A percentile compares a stretch with the other conserved stretches of the same genome.
Conservation (phyloP, 2,329 filamentous ascomycete genomes). For the Colletotrichum sp. region DNA sequence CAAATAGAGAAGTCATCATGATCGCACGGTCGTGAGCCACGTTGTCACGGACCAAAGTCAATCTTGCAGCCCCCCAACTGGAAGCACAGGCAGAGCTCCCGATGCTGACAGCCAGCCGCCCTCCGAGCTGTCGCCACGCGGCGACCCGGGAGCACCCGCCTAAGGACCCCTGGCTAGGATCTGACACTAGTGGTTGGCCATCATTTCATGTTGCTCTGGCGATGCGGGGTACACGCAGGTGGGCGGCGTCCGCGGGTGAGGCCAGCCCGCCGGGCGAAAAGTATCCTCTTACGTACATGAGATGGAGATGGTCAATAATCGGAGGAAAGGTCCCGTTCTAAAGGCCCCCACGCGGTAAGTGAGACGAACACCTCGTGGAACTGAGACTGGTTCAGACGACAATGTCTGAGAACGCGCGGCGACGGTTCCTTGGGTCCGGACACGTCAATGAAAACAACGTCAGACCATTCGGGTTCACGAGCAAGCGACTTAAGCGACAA, state of each 20-base stretch:
- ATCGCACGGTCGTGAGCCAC: background rate
- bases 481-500: background rate
- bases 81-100: background rate
- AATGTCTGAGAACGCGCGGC: background rate
- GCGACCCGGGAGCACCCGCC: slow-evolving; percentile 14
- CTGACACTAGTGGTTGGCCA: background rate
- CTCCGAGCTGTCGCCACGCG: background rate
- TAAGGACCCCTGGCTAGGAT: slow-evolving; percentile 7
- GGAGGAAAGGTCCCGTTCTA: background rate
- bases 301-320: background rate
- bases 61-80: background rate
- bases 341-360: background rate
- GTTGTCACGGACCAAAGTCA: background rate
- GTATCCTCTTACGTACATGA: background rate
- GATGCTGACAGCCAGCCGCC: background rate
- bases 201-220: background rate
- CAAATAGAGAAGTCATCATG: background rate
- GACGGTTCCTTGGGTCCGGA: background rate
- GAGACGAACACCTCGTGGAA: background rate
- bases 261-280: background rate
- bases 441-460: background rate
- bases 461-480: background rate
- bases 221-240: slow-evolving; percentile 11
- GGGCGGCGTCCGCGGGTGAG: background rate
- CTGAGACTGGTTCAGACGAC: background rate